Percentiles rank a stretch among this genome's conserved stretches.
phyloP scores from a whole-genome alignment of 306 rosid species.

The Prunus mira region DNA sequence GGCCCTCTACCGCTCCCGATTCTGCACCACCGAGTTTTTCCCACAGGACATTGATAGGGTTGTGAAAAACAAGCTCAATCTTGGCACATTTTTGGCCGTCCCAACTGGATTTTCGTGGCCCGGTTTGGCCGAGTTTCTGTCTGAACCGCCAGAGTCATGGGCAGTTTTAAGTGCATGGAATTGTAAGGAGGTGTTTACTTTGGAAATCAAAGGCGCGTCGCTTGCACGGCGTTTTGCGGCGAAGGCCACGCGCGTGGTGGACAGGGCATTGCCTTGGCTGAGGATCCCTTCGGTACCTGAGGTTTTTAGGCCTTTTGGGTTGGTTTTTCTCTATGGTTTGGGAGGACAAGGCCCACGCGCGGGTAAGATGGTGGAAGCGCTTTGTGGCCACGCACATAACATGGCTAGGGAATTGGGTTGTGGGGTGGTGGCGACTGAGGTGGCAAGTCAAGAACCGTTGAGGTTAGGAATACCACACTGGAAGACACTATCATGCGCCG shows the following conservation, averaged over 20 bases:
- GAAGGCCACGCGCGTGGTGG: constrained; percentile 43
- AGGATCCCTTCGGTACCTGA: constrained; percentile 60
- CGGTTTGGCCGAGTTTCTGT: constrained; percentile 39
- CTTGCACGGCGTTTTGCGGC: constrained; percentile 32
- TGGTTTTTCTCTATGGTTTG: constrained; percentile 58
- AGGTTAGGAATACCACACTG: constrained; percentile 65
- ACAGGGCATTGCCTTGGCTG: constrained; percentile 60
- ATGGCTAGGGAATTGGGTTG: constrained; percentile 53
- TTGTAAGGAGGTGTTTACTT: constrained; percentile 53
- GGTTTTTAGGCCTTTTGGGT: constrained; percentile 68
- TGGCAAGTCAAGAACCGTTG: constrained; percentile 52
- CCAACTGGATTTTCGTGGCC: constrained; percentile 50
- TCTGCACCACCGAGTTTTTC: constrained; percentile 65
- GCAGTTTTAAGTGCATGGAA: constrained; percentile 73
- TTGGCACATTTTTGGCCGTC: constrained; percentile 66
- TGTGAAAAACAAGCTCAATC: constrained; percentile 51
- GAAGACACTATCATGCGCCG: constrained; percentile 58
- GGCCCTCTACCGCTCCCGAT: constrained; percentile 50
- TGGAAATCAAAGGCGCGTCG: constrained; percentile 65
- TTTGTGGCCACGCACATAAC: constrained; percentile 63
- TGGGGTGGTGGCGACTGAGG: constrained; percentile 69
- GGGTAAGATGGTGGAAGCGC: constrained; percentile 38
- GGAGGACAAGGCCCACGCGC: constrained; percentile 61
- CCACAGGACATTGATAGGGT: constrained; percentile 68
- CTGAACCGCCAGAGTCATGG: constrained; percentile 59